Percentiles rank a stretch among this genome's conserved stretches.
phyloP scores from a whole-genome alignment of 2,329 filamentous ascomycete species.

The Dothistroma septosporum region DNA sequence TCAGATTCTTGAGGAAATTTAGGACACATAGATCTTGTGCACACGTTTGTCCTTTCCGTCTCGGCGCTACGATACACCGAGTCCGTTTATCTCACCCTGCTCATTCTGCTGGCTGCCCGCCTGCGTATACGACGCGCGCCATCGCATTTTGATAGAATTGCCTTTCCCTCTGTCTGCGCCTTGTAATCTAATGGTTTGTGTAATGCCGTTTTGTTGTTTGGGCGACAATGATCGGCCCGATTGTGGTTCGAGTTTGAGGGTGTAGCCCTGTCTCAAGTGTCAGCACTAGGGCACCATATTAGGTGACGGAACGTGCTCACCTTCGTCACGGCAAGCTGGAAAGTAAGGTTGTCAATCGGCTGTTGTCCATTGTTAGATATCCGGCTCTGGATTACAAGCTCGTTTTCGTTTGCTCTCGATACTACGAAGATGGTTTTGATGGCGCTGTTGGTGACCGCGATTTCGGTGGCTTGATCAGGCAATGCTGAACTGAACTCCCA shows the following conservation, averaged over 20 bases:
- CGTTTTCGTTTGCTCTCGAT: conserved; percentile 52
- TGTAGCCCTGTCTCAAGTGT: conserved; percentile 59
- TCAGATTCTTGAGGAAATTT: too few relatives aligned
- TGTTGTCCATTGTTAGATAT: conserved; percentile 77
- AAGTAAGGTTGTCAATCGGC: conserved; percentile 73
- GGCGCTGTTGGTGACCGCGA: conserved; percentile 64
- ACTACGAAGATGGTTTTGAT: conserved; percentile 67
- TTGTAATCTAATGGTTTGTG: conserved; percentile 74
- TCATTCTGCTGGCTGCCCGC: conserved; percentile 63
- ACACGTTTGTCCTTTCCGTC: too few relatives aligned
- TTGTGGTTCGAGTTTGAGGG: conserved; percentile 78
- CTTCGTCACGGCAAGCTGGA: conserved; percentile 91
- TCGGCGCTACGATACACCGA: conserved; percentile 59
- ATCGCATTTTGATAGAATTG: conserved; percentile 78
- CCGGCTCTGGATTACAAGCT: conserved; percentile 67
- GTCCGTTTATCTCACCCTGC: conserved; percentile 76
- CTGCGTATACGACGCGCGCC: conserved; percentile 77
- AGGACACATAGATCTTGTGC: too few relatives aligned
- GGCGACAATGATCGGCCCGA: conserved; percentile 72
- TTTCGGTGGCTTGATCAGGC: conserved; percentile 60
- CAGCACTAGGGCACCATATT: neutral
- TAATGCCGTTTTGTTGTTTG: conserved; percentile 69
- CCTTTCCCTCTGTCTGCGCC: conserved; percentile 71
- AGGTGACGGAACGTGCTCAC: conserved; percentile 45
- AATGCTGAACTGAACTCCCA: conserved; percentile 90